Evolutionary conservation across 129 eudicot species (phyloP), one percentile per base, ranked within the genome.

Genomic region (Centaurea solstitialis): DNA sequence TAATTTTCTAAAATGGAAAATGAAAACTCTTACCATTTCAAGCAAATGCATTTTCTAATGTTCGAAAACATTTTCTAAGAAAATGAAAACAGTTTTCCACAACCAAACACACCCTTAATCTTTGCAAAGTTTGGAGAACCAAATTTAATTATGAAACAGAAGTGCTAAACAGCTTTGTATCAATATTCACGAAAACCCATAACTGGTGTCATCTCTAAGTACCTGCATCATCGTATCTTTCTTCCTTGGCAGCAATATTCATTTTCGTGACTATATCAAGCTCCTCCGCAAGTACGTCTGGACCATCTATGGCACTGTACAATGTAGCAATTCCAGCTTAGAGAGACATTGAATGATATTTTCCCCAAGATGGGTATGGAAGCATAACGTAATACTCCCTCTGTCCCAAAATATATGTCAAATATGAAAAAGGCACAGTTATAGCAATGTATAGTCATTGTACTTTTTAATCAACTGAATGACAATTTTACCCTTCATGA

Each of bases 191-290:
- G 13, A 43, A 28, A 20, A 2, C 26, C 53, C 12, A 17, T 40
- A 35, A 20, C 0, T 69, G 1, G 26, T 12, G 22, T 73, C 66
- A 15, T 21, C 26, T 50, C 35, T 47, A 41, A 53, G 50, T 84
- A 91, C 97, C 97, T 85, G 97, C 97, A 75, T 91, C 93, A 24
- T 40, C 61, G 82, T 89, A 89, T 86, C 94, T 88, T 85, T 92
- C 94, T 50, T 86, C 88, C 78, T 89, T 62, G 65, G 85, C 83
- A 64, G 93, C 92, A 57, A 82, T 64, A 76, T 86, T 84, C 91
- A 92, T 80, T 75, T 86, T 89, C 82, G 71, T 73, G 24, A 89
- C 85, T 69, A 86, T 72, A 76, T 70, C 88, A 53, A 92, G 87
- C 87, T 89, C 97, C 73, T 91, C 92, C 12, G 83, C 78, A 73